phyloP scores from a whole-genome alignment of 2,329 filamentous ascomycete species.

The Fusarium torreyae region DNA sequence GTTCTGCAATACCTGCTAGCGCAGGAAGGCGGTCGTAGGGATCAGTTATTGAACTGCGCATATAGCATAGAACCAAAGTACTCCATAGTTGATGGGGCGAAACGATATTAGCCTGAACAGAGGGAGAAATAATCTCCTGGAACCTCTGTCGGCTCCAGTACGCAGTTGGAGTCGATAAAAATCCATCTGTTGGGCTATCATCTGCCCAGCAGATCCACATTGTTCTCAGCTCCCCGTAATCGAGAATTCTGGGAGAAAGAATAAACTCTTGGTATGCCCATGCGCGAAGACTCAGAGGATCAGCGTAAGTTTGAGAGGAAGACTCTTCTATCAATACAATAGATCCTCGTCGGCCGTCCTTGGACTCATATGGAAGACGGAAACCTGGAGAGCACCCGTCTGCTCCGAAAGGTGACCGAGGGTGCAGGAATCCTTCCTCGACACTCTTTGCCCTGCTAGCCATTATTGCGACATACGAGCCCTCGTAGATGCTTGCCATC shows the following conservation, averaged over 20 bases:
- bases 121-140: background rate
- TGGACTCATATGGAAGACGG: background rate
- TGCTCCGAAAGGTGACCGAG: background rate
- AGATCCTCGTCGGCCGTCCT: background rate
- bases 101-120: background rate
- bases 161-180: background rate
- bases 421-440: constrained; percentile 1
- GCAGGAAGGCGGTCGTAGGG: background rate
- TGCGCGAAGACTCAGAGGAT: background rate
- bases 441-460: constrained; percentile 6
- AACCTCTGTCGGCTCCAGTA: constrained; percentile 8
- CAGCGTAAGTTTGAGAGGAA: background rate
- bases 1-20: background rate
- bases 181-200: constrained; percentile 1
- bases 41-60: background rate
- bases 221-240: constrained; percentile 4
- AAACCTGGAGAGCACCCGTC: background rate
- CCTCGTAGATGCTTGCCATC: constrained; percentile 26
- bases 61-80: background rate
- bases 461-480: constrained; percentile 9
- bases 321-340: background rate
- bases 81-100: background rate
- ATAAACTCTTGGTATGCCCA: constrained; percentile 7
- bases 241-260: constrained; percentile 1
- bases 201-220: background rate